Conservation (phyloP, 2,329 filamentous ascomycete genomes). For the Epichloe uncinata region DNA sequence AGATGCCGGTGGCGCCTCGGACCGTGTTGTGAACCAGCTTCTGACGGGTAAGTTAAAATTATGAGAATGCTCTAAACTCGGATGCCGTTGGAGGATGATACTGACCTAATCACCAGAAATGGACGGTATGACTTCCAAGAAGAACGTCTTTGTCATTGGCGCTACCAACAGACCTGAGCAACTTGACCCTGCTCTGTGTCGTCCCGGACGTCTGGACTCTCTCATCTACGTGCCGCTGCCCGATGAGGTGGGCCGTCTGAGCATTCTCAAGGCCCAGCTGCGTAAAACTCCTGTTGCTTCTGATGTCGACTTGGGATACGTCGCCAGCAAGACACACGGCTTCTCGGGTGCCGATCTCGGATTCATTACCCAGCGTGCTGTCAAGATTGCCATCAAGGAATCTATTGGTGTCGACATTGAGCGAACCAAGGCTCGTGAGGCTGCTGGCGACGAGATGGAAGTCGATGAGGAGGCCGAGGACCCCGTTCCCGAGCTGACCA, state of each 20-base stretch:
- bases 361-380: conserved; percentile 96
- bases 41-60: conserved; percentile 59
- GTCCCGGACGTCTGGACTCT: conserved; percentile 95
- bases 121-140: conserved; percentile 99
- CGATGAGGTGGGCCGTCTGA: conserved; percentile 75
- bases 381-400: conserved; percentile 99
- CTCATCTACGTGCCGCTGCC: conserved; percentile 96
- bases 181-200: conserved; percentile 93
- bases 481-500: conserved; percentile 89
- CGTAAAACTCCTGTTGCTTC: conserved; percentile 88
- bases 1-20: conserved; percentile 93
- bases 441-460: conserved; percentile 66
- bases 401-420: conserved; percentile 82
- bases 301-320: conserved; percentile 82
- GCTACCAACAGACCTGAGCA: conserved; percentile 98
- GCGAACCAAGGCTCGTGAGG: conserved; percentile 78
- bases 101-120: conserved; percentile 56
- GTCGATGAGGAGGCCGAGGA: conserved; percentile 65
- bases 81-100: conserved; percentile 2
- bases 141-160: conserved; percentile 99
- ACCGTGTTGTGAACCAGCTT: conserved; percentile 99
- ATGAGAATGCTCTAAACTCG: background rate
- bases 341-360: conserved; percentile 99
- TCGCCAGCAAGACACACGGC: conserved; percentile 92
- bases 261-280: conserved; percentile 89